A percentile compares a stretch with the other conserved stretches of the same genome.
Evolutionary conservation across 805 yeast genomes (phyloP).

Genomic region (Sporopachydermia quercuum): DNA sequence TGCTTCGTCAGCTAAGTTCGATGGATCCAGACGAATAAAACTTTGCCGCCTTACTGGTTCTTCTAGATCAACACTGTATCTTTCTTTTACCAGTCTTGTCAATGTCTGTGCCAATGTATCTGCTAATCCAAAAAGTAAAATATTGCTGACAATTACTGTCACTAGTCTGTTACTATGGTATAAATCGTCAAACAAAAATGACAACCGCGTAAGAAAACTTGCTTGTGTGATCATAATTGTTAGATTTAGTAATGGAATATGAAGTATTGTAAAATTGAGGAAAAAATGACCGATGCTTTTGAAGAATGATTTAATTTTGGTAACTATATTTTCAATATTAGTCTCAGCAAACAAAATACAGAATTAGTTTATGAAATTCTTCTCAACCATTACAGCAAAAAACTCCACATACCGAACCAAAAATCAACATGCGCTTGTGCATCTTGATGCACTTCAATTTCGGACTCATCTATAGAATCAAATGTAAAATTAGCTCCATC

Average conservation of each 20-base stretch:
- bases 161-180: conserved; percentile 52
- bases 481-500: no score
- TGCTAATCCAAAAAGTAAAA: conserved; percentile 76
- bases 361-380: no score
- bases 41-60: conserved; percentile 9
- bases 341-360: no score
- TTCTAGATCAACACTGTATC: conserved; percentile 8
- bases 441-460: background rate
- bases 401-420: no score
- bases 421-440: background rate
- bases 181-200: conserved; percentile 15
- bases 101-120: conserved; percentile 81
- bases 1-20: conserved; percentile 19
- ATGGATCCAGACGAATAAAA: conserved; percentile 17
- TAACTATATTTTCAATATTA: no score
- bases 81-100: conserved; percentile 18
- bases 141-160: conserved; percentile 72
- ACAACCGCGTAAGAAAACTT: conserved; percentile 17
- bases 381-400: no score
- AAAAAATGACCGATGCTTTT: background rate
- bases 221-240: background rate
- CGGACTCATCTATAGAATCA: no score
- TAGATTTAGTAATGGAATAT: background rate
- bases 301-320: background rate
- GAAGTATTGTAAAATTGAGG: background rate